Conservation (phyloP, 164 flowering plant species). For the Annona cherimola region DNA sequence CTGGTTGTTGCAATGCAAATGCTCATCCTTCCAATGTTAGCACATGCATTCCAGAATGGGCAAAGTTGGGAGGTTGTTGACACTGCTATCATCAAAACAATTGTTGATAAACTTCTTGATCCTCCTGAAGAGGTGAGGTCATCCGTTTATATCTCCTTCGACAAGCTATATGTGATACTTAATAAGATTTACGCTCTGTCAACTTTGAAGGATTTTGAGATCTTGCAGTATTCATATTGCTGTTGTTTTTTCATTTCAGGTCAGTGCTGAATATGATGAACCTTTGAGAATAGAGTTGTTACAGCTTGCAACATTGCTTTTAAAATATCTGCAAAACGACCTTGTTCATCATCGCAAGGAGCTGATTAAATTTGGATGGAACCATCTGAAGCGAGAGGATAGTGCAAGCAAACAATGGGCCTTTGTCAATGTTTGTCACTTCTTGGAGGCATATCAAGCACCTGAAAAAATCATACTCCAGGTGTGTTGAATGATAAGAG, state of each 20-base stretch:
- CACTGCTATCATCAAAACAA: slow-evolving; percentile 67
- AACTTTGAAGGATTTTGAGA: not conserved
- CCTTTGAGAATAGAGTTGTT: slow-evolving; percentile 94
- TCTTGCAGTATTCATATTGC: not conserved
- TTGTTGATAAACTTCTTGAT: slow-evolving; percentile 96
- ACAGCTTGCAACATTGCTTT: slow-evolving; percentile 95
- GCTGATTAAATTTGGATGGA: slow-evolving; percentile 99
- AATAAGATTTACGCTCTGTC: not conserved
- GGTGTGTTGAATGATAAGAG: slow-evolving; percentile 35
- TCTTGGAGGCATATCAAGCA: slow-evolving; percentile 98
- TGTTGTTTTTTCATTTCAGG: slow-evolving; percentile 33
- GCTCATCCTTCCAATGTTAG: slow-evolving; percentile 98
- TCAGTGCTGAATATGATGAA: slow-evolving; percentile 96
- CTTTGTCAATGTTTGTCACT: slow-evolving; percentile 98
- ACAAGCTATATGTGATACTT: not conserved
- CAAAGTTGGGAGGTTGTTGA: slow-evolving; percentile 99
- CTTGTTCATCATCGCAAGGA: slow-evolving; percentile 97
- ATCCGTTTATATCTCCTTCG: not conserved
- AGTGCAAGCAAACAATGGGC: slow-evolving; percentile 99
- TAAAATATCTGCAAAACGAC: slow-evolving; percentile 91
- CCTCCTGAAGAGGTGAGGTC: slow-evolving; percentile 93
- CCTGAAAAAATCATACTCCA: slow-evolving; percentile 98
- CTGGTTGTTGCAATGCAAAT: slow-evolving; percentile 96
- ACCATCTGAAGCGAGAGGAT: slow-evolving; percentile 99
- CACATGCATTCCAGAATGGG: slow-evolving; percentile 87